Base-by-base conservation (phyloP, 805 yeast species). In the Starmerella bombicola region DNA sequence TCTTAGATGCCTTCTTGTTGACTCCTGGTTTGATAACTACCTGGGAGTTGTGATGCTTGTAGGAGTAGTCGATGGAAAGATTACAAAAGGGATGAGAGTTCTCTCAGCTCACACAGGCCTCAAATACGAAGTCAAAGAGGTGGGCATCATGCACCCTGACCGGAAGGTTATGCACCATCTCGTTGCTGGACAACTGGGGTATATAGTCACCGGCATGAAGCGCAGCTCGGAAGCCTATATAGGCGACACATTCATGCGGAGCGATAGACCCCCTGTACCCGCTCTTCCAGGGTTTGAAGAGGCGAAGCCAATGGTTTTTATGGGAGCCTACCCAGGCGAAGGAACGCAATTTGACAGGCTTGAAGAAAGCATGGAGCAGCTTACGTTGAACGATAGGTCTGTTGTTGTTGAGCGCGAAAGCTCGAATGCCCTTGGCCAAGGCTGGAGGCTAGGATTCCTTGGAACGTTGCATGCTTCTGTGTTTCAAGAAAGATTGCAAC, bases 291-390 rank as follows among this genome's bases (percentile, higher is more conserved):
- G 97, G 1, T 91, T 88, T 59, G 96, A 86, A 60, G 95, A 84
- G 53, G 86, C 93, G 1, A 86, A 91, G 59, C 95, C 97, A 1
- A 91, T 91, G 97, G 97, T 88, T 7, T 91, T 88, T 58, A 93
- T 88, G 36, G 97, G 97, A 12, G 98, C 97, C 0, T 88, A 84
- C 53, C 97, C 98, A 0, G 91, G 95, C 0, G 95, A 88, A 54
- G 95, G 95, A 4, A 71, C 79, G 0, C 95, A 88, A 53, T 88
- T 88, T 59, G 80, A 81, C 46, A 78, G 73, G 21, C 69, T 88
- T 66, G 93, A 91, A 55, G 97, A 91, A 53, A 79, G 85, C 57
- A 75, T 88, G 60, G 82, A 79, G 52, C 85, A 84, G 54, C 66
- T 88, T 48, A 93, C 88, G 5, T 65, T 91, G 43, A 88, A 88